Evolutionary conservation across 768 basidiomycete species (phyloP), one percentile per base, ranked within the genome.

Genomic region (Clitopilus passeckerianus): DNA sequence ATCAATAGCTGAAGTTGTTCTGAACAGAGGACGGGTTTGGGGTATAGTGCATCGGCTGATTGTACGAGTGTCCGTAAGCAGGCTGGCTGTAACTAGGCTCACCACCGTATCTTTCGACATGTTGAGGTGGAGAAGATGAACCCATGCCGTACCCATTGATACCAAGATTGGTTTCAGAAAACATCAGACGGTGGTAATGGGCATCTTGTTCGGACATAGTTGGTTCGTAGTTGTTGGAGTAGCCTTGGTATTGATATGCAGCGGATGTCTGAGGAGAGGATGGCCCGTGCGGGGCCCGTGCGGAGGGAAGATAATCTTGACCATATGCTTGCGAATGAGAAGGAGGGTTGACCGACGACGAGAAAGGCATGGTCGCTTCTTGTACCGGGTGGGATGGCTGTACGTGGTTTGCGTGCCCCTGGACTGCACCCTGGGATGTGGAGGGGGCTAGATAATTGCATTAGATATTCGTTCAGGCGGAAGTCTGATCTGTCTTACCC

Each of bases 111-210:
- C 22, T 50, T 18, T 50, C 46, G 15, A 50, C 46, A 10, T 18
- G 10, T 22, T 50, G 46, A 12, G 37, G 34, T 20, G 18, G 46
- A 22, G 46, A 23, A 20, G 46, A 50, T 12, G 68, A 66, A 37
- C 64, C 55, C 18, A 71, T 68, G 53, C 69, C 61, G 46, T 68
- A 63, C 6, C 69, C 65, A 66, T 71, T 57, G 75, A 75, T 43
- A 18, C 85, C 85, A 63, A 86, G 86, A 20, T 89, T 89, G 15
- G 90, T 80, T 63, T 91, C 88, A 50, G 86, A 72, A 63, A 89
- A 84, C 87, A 91, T 90, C 60, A 83, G 83, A 63, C 83, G 82
- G 79, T 84, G 90, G 70, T 91, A 91, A 57, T 83, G 76, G 10
- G 81, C 80, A 68, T 91, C 89, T n/a, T 79, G 76, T 63, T 85